phyloP scores from a whole-genome alignment of 441 rosid species.

The Populus hybrid region DNA sequence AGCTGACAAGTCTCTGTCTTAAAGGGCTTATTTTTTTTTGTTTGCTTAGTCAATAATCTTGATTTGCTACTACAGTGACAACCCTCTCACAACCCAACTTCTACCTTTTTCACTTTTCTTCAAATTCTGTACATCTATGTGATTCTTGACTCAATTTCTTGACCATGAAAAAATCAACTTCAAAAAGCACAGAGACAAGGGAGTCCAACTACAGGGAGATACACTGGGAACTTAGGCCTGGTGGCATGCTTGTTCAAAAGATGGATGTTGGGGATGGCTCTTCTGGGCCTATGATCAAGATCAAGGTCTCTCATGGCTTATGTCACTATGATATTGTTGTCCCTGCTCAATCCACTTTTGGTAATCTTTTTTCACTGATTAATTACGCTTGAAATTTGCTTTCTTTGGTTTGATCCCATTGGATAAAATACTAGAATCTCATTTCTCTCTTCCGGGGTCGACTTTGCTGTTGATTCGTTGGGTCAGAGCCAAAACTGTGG shows the following conservation, averaged over 20 bases:
- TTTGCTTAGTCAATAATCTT: constrained; percentile 25
- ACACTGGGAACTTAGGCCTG: constrained; percentile 51
- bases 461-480: not conserved
- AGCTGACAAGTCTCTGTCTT: constrained; percentile 20
- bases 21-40: constrained; percentile 2
- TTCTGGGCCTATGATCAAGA: constrained; percentile 40
- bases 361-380: constrained; percentile 21
- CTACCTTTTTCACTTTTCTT: not conserved
- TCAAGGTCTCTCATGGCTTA: constrained; percentile 44
- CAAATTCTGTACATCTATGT: not conserved
- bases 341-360: constrained; percentile 51
- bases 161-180: constrained; percentile 31
- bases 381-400: not conserved
- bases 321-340: constrained; percentile 39
- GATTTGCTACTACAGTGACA: not conserved
- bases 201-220: constrained; percentile 26
- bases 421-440: not conserved
- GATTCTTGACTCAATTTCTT: constrained; percentile 6
- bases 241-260: constrained; percentile 58
- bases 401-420: constrained; percentile 4
- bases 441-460: not conserved
- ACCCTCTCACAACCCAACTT: constrained; percentile 19
- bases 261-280: constrained; percentile 32
- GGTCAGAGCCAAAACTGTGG: not conserved
- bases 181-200: constrained; percentile 22